These are phyloP conservation scores for Chrysoporthe austroafricana DNA, from an alignment of 2,329 filamentous ascomycete species.

Conservation along the genomic window DNA sequence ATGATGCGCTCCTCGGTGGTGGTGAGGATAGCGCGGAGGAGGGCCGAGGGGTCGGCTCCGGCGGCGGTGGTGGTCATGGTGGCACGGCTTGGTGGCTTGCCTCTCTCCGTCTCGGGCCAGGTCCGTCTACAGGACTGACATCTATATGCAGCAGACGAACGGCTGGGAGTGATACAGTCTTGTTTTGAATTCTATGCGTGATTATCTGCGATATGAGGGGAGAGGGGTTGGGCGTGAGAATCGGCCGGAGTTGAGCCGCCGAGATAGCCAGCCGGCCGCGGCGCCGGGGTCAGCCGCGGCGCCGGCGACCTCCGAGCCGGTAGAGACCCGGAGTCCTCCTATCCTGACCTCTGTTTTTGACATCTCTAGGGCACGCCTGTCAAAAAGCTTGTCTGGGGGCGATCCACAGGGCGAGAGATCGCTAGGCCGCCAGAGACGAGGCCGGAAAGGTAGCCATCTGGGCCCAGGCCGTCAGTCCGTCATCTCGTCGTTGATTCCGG, in stretches of 20 bases:
- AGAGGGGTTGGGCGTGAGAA: neutral
- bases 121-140: neutral
- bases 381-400: too few species aligned
- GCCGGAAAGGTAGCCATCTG: too few species aligned
- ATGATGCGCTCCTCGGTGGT: constrained; percentile 52
- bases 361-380: too few species aligned
- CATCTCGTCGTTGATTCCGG: too few species aligned
- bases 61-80: constrained; percentile 21
- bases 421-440: too few species aligned
- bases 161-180: too few species aligned
- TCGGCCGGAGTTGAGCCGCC: neutral
- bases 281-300: neutral
- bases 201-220: neutral
- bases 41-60: constrained; percentile 35
- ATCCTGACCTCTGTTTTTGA: too few species aligned
- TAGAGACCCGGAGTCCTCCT: neutral
- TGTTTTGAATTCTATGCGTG: neutral
- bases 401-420: too few species aligned
- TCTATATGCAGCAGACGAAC: too few species aligned
- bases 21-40: constrained; percentile 46
- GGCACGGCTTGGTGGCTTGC: neutral
- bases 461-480: too few species aligned
- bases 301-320: constrained; percentile 4
- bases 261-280: neutral
- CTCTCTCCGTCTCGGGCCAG: neutral